Evolutionary conservation across 2,329 filamentous ascomycete species (phyloP), one percentile per base, ranked within the genome.

Genomic region (Fusarium miscanthi): DNA sequence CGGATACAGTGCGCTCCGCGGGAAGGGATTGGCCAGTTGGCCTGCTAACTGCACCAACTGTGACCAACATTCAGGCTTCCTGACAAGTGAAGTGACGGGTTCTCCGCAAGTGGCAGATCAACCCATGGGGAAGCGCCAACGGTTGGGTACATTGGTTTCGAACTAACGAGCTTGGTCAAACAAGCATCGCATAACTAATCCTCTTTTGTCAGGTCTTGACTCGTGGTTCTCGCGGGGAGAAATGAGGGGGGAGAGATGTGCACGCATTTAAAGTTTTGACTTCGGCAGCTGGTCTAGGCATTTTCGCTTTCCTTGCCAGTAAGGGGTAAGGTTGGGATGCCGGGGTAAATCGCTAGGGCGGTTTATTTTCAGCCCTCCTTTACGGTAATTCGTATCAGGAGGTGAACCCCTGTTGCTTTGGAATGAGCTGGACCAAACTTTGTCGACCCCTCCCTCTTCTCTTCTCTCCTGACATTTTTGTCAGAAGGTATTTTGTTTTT

Each of bases 101-200:
- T 38, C 43, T 37, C 43, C 43, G 56, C 33, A 38, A 38, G 31
- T 23, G 7, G 11, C 23, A 27, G 21, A 16, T 43, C 8, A 51
- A 51, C 17, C 42, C 56, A 59, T 52, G 45, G 45, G 35, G 45
- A 59, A n/a, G n/a, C 17, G 43, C 17, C 33, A 27, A 53, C 35
- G 57, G 35, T 58, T 49, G 57, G 57, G 35, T 23, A 14, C 57
- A 21, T 13, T 7, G n/a, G 54, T 37, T 31, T 59, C 21, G 35
- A 38, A 40, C 57, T 59, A 59, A 52, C 23, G n/a, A 53, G 33
- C 35, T 41, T 53, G 35, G 46, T 59, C 35, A 59, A 59, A 59
- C 56, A 19, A 49, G 23, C 33, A 21, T 10, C 8, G 14, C 13
- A 6, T 2, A 23, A 2, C 45, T 59, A 53, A 38, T 4, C 45